Conservation (phyloP, 73 alveolate genomes). For the Breviolum minutum region DNA sequence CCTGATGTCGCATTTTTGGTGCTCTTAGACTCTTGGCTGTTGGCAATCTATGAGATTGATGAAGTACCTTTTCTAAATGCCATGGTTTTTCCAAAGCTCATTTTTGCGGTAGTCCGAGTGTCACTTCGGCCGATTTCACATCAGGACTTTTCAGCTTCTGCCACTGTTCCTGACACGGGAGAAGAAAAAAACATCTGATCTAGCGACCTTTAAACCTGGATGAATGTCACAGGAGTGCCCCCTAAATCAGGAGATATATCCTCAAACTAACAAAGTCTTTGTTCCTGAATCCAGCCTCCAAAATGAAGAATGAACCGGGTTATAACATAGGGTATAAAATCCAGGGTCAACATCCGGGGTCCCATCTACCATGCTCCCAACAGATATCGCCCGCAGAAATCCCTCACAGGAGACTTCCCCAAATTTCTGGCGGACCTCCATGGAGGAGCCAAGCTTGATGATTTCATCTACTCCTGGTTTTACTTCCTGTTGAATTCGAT, state of each 20-base stretch:
- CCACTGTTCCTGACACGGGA: conserved; percentile 4
- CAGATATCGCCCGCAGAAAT: too few relatives aligned
- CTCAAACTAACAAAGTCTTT: too few relatives aligned
- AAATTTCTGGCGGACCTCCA: not conserved
- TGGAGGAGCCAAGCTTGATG: not conserved
- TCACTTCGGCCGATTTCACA: conserved; percentile 22
- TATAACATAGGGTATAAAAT: not conserved
- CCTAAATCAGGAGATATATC: too few relatives aligned
- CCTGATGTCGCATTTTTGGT: too few relatives aligned
- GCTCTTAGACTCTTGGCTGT: too few relatives aligned
- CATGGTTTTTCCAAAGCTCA: not conserved
- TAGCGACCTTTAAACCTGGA: not conserved
- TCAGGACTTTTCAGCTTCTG: conserved; percentile 6
- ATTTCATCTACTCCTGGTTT: not conserved
- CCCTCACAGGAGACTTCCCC: too few relatives aligned
- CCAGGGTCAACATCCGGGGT: not conserved
- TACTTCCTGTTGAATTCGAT: not conserved
- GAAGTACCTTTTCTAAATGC: not conserved
- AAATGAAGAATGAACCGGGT: not conserved
- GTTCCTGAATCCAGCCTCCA: too few relatives aligned
- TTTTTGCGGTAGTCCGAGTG: not conserved
- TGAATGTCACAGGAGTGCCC: not conserved
- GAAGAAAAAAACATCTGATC: not conserved
- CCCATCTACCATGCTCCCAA: too few relatives aligned
- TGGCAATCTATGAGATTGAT: too few relatives aligned